Base-by-base conservation (phyloP, 2,329 filamentous ascomycete species). In the Scedosporium apiospermum region DNA sequence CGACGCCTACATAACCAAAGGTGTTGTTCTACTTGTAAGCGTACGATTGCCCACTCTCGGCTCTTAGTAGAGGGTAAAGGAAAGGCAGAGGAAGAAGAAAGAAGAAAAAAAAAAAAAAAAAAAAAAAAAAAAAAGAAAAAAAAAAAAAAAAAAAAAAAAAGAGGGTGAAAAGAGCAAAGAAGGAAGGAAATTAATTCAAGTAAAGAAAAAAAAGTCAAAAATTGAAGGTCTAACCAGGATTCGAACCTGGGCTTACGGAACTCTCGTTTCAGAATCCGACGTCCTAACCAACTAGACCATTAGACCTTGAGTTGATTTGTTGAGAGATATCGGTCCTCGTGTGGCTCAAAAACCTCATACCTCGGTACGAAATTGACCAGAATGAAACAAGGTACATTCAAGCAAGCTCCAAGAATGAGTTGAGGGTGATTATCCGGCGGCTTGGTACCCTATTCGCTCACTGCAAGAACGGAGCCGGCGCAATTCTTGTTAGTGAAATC, bases 231-330 rank as follows among this genome's bases (percentile, higher is more conserved):
- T 14, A 53, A 53, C 49, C 49, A 53, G 49, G 49, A 53, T 53
- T 53, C 49, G 49, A 53, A 53, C 49, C 49, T 53, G 49, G 49
- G 49, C 49, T 53, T 53, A 53, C 49, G 49, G 49, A 53, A 53
- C 1, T 26, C 49, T 53, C 49, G 49, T 53, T 9, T 53, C 49
- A 53, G 49, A 53, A 53, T 53, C 49, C 49, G 49, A 53, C 49
- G 49, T 53, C 49, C 49, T 53, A 53, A 53, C 49, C 49, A 53
- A 53, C 49, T 53, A 53, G 49, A 53, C 49, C 21, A 53, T 53
- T 53, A 14, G 49, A 53, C 49, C 49, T 26, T 46, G 6, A 1
- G 1, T 6, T 9, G 21, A 6, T 21, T 53, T 12, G 49, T 21
- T 53, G 49, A 53, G 12, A 4, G 12, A 53, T 26, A 6, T 4